phyloP scores from a whole-genome alignment of 208 protist genomes.

The Blechomonas ayalai region DNA sequence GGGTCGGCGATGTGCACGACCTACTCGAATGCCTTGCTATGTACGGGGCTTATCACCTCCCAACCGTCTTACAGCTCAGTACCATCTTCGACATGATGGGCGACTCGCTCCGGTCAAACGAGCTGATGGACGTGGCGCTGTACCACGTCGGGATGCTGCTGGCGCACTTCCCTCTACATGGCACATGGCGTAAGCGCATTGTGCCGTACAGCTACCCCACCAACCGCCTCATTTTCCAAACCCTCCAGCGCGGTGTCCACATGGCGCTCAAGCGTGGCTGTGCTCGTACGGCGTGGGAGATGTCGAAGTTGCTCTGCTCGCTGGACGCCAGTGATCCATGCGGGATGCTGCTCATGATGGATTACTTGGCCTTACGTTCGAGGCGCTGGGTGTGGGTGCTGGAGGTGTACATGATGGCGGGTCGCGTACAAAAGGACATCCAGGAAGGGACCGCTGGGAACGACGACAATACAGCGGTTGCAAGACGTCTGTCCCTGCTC shows the following conservation, averaged over 20 bases:
- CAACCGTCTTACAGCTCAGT: constrained; percentile 56
- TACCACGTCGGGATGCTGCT: constrained; percentile 70
- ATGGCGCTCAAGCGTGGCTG: constrained; percentile 64
- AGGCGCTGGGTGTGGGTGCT: constrained; percentile 81
- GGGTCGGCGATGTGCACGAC: constrained; percentile 25
- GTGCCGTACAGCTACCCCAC: constrained; percentile 22
- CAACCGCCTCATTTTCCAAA: constrained; percentile 49
- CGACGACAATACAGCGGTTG: constrained; percentile 4
- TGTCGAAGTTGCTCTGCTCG: constrained; percentile 56
- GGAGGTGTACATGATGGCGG: constrained; percentile 26
- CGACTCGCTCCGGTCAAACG: constrained; percentile 28
- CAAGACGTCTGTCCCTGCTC: constrained; percentile 23
- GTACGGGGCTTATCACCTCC: constrained; percentile 68
- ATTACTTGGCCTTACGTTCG: constrained; percentile 70
- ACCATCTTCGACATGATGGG: constrained; percentile 61
- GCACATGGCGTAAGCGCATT: constrained; percentile 45
- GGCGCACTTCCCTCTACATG: constrained; percentile 37
- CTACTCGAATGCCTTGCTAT: constrained; percentile 44
- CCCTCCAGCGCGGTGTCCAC: constrained; percentile 53
- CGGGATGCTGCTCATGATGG: constrained; percentile 54
- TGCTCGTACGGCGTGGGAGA: constrained; percentile 63
- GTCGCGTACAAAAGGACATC: constrained; percentile 2
- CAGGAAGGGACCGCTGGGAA: not conserved
- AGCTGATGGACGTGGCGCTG: constrained; percentile 70
- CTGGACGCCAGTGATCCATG: constrained; percentile 62